Evolutionary conservation across 768 basidiomycete genomes (phyloP), one percentile per base, ranked within the genome.

Genomic region (Lactarius hatsudake): DNA sequence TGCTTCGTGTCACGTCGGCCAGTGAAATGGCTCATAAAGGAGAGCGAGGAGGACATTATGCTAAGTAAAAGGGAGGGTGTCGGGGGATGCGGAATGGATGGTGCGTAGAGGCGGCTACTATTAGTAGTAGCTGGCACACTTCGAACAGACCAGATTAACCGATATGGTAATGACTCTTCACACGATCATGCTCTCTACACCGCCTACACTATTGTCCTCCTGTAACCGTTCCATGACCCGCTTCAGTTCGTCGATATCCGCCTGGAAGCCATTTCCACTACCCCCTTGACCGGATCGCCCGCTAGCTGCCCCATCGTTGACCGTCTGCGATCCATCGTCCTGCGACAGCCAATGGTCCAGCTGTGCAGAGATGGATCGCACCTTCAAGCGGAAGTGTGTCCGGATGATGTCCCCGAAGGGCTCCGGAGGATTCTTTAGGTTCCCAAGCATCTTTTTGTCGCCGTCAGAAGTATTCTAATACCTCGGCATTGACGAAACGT

Each of bases 351-450:
- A 97, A 64, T 85, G 80, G 71, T 94, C 89, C 53, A 98, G 80
- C 76, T 96, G 94, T 28, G 82, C 75, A 26, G 78, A 76, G 66
- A 98, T 85, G 3, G 84, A 83, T 59, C 79, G 80, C 1, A 92
- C 87, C 73, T 98, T 98, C 65, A 97, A 78, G 20, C 90, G 84
- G 80, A 94, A 98, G 77, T 98, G 96, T 0, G 94, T 96, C 40
- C 84, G 88, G 73, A 98, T 90, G 64, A 96, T 85, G 66, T 94
- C 92, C 36, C 79, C 86, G 73, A 94, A 97, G 62, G 92, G 91
- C 71, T 93, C 90, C 10, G 93, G 91, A 36, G 91, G 89, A 64
- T 83, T 85, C 75, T 87, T 89, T 73, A 96, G 76, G 74, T 91
- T 93, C 55, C 87, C 90, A 26, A 94, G 81, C 91, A 95, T 95